Evolutionary conservation across 2,329 filamentous ascomycete genomes (phyloP).

Genomic region (Coniella lustricola): DNA sequence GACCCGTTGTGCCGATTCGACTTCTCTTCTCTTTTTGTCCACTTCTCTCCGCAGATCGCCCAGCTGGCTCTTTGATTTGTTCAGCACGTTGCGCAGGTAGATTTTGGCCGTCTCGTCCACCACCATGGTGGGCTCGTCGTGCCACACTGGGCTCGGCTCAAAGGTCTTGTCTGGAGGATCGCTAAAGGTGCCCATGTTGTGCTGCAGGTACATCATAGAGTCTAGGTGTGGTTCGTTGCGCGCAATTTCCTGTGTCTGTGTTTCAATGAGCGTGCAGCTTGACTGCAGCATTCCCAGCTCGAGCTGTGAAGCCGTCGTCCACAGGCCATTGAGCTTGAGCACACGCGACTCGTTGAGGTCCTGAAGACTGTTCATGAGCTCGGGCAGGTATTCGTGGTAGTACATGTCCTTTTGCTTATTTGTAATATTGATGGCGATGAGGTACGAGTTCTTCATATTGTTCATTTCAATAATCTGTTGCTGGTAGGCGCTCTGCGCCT

Average conservation of each 20-base stretch:
- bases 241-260: slow-evolving; percentile 72
- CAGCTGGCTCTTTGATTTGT: slow-evolving; percentile 81
- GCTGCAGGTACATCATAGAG: slow-evolving; percentile 95
- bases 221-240: slow-evolving; percentile 85
- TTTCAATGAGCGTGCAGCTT: slow-evolving; percentile 64
- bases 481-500: slow-evolving; percentile 85
- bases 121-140: slow-evolving; percentile 83
- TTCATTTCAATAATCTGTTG: slow-evolving; percentile 93
- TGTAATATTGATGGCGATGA: slow-evolving; percentile 92
- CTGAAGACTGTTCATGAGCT: slow-evolving; percentile 87
- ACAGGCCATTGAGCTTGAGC: slow-evolving; percentile 74
- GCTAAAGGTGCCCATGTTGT: slow-evolving; percentile 77
- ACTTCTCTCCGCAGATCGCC: slow-evolving; percentile 75
- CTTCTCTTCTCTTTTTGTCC: slow-evolving; percentile 78
- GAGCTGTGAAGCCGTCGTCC: slow-evolving; percentile 71
- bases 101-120: slow-evolving; percentile 82
- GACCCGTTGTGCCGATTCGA: slow-evolving; percentile 66
- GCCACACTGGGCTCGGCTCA: slow-evolving; percentile 93
- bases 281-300: slow-evolving; percentile 73
- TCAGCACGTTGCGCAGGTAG: slow-evolving; percentile 83
- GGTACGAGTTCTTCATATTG: slow-evolving; percentile 96
- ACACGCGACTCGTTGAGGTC: slow-evolving; percentile 88
- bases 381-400: slow-evolving; percentile 93
- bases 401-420: slow-evolving; percentile 98
- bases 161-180: slow-evolving; percentile 82